These are phyloP conservation scores for Trichoderma koningiopsis DNA, from an alignment of 2,329 filamentous ascomycete species.

Conservation along the genomic window DNA sequence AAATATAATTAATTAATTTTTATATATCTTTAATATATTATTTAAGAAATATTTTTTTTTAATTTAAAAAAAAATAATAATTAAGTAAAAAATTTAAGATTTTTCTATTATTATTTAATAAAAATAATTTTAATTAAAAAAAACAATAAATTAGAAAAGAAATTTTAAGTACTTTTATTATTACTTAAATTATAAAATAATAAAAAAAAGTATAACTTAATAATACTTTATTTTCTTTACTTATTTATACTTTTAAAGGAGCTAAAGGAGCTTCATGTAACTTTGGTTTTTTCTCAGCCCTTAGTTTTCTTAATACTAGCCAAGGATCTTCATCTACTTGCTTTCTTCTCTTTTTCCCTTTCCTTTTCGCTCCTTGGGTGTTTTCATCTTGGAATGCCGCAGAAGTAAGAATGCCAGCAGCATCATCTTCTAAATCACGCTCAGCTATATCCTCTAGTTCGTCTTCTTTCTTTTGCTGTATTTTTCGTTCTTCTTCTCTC, in stretches of 20 bases:
- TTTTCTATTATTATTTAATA: no score
- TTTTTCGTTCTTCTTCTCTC: conserved; percentile 65
- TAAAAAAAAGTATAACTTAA: no score
- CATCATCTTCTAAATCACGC: conserved; percentile 61
- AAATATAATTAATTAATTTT: no score
- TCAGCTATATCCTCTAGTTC: conserved; percentile 66
- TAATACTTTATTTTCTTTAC: no score
- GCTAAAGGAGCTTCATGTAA: conserved; percentile 67
- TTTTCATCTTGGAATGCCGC: conserved; percentile 49
- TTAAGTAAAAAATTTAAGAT: no score
- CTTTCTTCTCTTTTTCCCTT: conserved; percentile 42
- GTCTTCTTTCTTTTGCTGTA: conserved; percentile 66
- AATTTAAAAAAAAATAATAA: no score
- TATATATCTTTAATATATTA: no score
- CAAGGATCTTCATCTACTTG: conserved; percentile 73
- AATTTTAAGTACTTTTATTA: no score
- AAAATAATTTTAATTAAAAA: no score
- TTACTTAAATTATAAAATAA: no score
- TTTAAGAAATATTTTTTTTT: no score
- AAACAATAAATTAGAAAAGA: no score
- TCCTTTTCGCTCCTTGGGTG: conserved; percentile 35
- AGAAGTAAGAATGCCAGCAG: conserved; percentile 46
- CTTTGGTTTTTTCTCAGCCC: conserved; percentile 56
- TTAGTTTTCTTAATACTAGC: conserved; percentile 69
- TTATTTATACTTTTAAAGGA: conserved; percentile 51